Conservation (phyloP, 192 early-diverging fungal genomes). For the Globomyces pollinis-pini region DNA sequence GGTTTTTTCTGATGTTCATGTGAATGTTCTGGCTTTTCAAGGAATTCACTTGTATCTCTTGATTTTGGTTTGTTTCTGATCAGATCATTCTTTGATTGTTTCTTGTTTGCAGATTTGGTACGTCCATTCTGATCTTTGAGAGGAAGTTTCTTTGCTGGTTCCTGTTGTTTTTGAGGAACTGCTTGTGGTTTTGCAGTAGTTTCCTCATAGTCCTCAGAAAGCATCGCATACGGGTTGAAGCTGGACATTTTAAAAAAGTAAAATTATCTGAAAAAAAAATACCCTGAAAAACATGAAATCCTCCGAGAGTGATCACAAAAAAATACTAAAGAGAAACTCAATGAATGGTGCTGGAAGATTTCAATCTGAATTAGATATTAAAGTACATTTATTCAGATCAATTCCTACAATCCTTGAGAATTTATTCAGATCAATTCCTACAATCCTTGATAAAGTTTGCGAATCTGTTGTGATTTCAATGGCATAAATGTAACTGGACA, state of each 20-base stretch:
- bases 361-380: too few species aligned
- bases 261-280: too few species aligned
- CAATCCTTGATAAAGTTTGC: slow-evolving; percentile 2
- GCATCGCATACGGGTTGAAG: not conserved
- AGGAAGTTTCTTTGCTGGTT: slow-evolving; percentile 1
- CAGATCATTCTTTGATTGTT: too few species aligned
- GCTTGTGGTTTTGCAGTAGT: not conserved
- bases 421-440: too few species aligned
- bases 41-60: not conserved
- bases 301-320: too few species aligned
- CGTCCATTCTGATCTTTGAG: not conserved
- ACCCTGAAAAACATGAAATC: too few species aligned
- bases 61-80: not conserved
- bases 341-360: too few species aligned
- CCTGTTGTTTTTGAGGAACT: not conserved
- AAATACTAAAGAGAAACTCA: too few species aligned
- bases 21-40: slow-evolving; percentile 2
- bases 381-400: too few species aligned
- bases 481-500: not conserved
- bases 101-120: not conserved
- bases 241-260: slow-evolving; percentile 4
- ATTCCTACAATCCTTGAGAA: too few species aligned
- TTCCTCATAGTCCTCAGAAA: not conserved
- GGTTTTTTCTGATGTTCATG: slow-evolving; percentile 2
- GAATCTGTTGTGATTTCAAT: not conserved